Percentiles rank a stretch among this genome's conserved stretches.
Evolutionary conservation across 2,329 filamentous ascomycete genomes (phyloP).

Genomic region (Aspergillus novofumigatus): DNA sequence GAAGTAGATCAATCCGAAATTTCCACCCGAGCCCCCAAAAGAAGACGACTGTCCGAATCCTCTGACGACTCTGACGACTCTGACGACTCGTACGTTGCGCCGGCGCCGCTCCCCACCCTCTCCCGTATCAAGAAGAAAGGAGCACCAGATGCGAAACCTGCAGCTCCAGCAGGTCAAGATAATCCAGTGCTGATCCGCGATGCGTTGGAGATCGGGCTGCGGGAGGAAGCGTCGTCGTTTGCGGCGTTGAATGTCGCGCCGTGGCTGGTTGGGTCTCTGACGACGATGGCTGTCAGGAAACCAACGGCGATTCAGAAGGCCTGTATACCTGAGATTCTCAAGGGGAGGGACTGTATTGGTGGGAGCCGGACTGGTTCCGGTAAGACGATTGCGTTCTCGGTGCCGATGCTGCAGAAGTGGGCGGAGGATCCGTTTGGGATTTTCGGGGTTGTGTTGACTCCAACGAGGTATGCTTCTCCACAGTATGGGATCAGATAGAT

Average conservation of each 20-base stretch:
- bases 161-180: slow-evolving; percentile 17
- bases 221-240: slow-evolving; percentile 57
- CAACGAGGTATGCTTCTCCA: slow-evolving; percentile 58
- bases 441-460: slow-evolving; percentile 83
- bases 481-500: neutral
- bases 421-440: slow-evolving; percentile 87
- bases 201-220: slow-evolving; percentile 37
- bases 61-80: slow-evolving; percentile 35
- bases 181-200: slow-evolving; percentile 38
- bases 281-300: slow-evolving; percentile 72
- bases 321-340: slow-evolving; percentile 88
- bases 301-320: slow-evolving; percentile 91
- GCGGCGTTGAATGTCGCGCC: slow-evolving; percentile 68
- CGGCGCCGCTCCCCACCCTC: slow-evolving; percentile 33
- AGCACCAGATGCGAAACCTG: slow-evolving; percentile 15
- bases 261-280: slow-evolving; percentile 82
- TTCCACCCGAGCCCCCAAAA: slow-evolving; percentile 33
- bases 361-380: slow-evolving; percentile 92
- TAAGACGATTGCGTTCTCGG: slow-evolving; percentile 94
- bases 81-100: slow-evolving; percentile 30
- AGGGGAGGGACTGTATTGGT: slow-evolving; percentile 90
- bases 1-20: slow-evolving; percentile 17
- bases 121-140: slow-evolving; percentile 42
- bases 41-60: slow-evolving; percentile 37
- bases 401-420: slow-evolving; percentile 92